Conservation (phyloP, 306 rosid species). For the Cucumis cinereus region DNA sequence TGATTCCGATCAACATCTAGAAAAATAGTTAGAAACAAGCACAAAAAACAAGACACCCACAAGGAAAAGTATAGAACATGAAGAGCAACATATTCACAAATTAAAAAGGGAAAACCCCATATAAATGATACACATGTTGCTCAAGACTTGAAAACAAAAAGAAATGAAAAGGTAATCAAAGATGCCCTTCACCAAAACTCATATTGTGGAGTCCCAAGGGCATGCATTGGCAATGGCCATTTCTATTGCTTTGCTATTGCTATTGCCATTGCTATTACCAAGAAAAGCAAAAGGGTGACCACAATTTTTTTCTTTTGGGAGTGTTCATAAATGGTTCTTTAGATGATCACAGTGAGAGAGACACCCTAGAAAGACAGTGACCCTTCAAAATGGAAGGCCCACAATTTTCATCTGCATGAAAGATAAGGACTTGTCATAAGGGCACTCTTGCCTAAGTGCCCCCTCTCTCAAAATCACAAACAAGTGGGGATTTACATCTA, state of each 20-base stretch:
- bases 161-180: neutral
- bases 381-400: conserved; percentile 36
- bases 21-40: neutral
- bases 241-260: neutral
- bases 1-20: neutral
- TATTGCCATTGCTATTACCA: neutral
- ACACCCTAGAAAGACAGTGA: conserved; percentile 25
- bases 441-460: conserved; percentile 7
- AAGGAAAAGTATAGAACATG: neutral
- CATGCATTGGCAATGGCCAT: neutral
- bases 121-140: neutral
- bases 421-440: conserved; percentile 41
- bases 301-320: conserved; percentile 14
- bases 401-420: conserved; percentile 19
- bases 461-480: neutral
- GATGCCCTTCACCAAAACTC: conserved; percentile 8
- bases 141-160: neutral
- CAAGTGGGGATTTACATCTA: neutral
- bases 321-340: conserved; percentile 5
- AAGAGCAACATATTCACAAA: neutral
- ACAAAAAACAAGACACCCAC: neutral
- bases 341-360: conserved; percentile 7
- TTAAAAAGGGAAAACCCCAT: neutral
- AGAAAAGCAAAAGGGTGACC: conserved; percentile 22
- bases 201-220: conserved; percentile 1